These are phyloP conservation scores for Lachancea meyersii DNA, from an alignment of 805 yeast species.

Conservation along the genomic window DNA sequence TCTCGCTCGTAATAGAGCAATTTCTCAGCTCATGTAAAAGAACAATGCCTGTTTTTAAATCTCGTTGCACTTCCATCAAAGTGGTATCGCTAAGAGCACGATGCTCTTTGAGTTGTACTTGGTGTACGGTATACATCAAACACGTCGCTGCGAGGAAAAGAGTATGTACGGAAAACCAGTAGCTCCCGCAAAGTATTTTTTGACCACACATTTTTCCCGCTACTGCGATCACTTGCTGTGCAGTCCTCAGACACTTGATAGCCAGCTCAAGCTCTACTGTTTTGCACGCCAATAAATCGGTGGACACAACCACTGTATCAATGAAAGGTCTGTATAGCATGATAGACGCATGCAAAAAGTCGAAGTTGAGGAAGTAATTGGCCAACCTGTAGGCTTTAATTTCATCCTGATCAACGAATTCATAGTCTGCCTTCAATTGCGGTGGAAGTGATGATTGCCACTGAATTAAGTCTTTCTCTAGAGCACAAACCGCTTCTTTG, in stretches of 20 bases:
- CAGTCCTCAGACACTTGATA: constrained; percentile 75
- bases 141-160: constrained; percentile 86
- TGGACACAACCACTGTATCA: constrained; percentile 53
- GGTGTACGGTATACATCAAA: constrained; percentile 50
- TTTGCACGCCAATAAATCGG: constrained; percentile 37
- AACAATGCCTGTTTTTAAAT: constrained; percentile 65
- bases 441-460: constrained; percentile 71
- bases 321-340: constrained; percentile 83
- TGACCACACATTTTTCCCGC: constrained; percentile 75
- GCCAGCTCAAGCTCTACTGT: constrained; percentile 67
- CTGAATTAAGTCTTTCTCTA: constrained; percentile 60
- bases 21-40: constrained; percentile 62
- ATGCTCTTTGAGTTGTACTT: constrained; percentile 9
- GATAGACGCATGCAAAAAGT: constrained; percentile 71
- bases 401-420: constrained; percentile 48
- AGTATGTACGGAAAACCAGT: constrained; percentile 88
- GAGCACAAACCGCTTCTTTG: constrained; percentile 24
- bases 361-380: constrained; percentile 63
- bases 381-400: constrained; percentile 54
- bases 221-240: constrained; percentile 71
- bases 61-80: constrained; percentile 41
- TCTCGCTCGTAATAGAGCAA: constrained; percentile 62
- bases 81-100: constrained; percentile 7
- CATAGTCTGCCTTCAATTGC: constrained; percentile 64
- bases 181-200: constrained; percentile 70